Base-by-base conservation (phyloP, 2,329 filamentous ascomycete genomes). In the Trichophyton schoenleinii region DNA sequence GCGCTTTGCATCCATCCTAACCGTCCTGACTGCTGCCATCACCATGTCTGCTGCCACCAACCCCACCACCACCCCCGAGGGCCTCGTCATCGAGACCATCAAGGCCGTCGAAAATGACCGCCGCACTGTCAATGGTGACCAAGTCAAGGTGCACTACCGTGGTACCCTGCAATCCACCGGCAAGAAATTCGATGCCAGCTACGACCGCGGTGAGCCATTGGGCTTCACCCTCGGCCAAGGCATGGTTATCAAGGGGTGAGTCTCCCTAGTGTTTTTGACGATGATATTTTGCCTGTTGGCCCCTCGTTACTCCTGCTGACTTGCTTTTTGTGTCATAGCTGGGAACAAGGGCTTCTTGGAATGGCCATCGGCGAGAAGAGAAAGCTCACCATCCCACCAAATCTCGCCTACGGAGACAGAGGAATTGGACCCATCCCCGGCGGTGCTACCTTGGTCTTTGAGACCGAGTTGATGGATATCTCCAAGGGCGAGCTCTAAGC, bases 291-390 rank as follows among this genome's bases (percentile, higher is more conserved):
- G 20, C 25, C 4, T 28, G 3, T 15, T n/a, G 13, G 13, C 5
- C 20, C 46, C 46, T 9, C 46, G 5, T 38, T 38, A 13, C 9
- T 9, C 20, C 2, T 34, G 22, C 49, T 55, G 28, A 55, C 20
- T 18, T 36, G 15, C 28, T 38, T 34, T 7, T 18, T 15, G 11
- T 55, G 11, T 57, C 11, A 18, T 64, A 89, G 86, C 71, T 96
- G 91, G 92, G 92, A 97, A 69, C 76, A 95, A 72, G 92, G 92
- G 58, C 81, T 97, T 44, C 69, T 94, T 60, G 89, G 89, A 70
- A 96, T 97, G 91, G 97, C 94, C 76, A 87, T 95, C 68, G 92
- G 94, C 64, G 92, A 97, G 80, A 92, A 91, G 80, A 83, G 87
- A 68, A 92, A 84, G 61, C 77, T 99, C 73, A 96, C 87, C 20